Evolutionary conservation across 495 filamentous ascomycete species (phyloP), one percentile per base, ranked within the genome.

Genomic region (Podospora anserina): DNA sequence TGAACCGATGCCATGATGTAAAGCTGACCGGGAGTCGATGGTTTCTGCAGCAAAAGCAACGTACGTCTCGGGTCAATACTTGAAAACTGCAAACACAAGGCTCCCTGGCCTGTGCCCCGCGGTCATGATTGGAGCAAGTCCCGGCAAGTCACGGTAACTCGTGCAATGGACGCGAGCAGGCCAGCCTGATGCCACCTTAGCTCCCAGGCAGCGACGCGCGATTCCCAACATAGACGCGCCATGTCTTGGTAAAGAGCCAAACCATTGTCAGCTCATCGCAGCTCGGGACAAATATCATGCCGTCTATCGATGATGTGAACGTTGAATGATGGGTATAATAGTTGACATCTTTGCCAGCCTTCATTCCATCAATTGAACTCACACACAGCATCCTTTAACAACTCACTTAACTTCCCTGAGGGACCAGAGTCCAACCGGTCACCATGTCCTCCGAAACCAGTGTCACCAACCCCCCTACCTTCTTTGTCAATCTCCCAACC

Each of bases 401-500:
- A 39, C 4, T 26, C 27, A 20, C 44, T 32, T 44, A 23, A 23
- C 23, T 23, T 23, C 23, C 23, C 23, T 23, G 23, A 23, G 23
- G 0, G 23, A 23, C 23, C 23, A 23, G 23, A 23, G 23, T 23
- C 23, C 23, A 23, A 1, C 23, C 23, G 7, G 30, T 32, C 67
- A 69, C 27, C 15, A 68, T 68, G 66, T 65, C 62, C 23, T n/a
- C 32, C 44, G 3, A 39, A 61, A 32, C 55, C 9, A 49, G 15
- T 3, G 5, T 16, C n/a, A 18, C 62, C 34, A 18, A 20, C 55
- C 55, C 55, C 9, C 73, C 73, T 6, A 69, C 70, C 49, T 68
- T 75, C 61, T 68, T 69, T 63, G 16, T 75, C 62, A 70, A 67
- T 59, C 63, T 75, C 55, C 70, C 68, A 9, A 70, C 70, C 58